Evolutionary conservation across 129 eudicot species (phyloP).

Genomic region (Lonicera japonica): DNA sequence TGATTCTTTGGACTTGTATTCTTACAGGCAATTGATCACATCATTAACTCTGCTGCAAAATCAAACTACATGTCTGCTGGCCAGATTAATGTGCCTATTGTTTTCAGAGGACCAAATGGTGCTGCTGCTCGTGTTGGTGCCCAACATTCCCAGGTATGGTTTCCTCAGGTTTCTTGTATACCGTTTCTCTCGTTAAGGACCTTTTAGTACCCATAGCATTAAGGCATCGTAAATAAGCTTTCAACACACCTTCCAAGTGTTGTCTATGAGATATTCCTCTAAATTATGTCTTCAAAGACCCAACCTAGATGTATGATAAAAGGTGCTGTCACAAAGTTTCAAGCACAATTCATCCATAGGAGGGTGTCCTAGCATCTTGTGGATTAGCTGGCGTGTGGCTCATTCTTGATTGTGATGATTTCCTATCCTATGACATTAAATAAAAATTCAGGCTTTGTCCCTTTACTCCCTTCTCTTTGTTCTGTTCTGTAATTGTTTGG

Average conservation of each 20-base stretch:
- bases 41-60: slow-evolving; percentile 96
- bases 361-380: no score
- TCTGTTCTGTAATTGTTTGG: not conserved
- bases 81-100: slow-evolving; percentile 36
- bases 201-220: not conserved
- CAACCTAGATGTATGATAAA: not conserved
- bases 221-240: not conserved
- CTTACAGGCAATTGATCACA: slow-evolving; percentile 59
- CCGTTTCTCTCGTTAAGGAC: not conserved
- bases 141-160: slow-evolving; percentile 90
- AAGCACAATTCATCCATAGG: no score
- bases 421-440: no score
- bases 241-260: not conserved
- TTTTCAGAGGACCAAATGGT: slow-evolving; percentile 86
- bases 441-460: not conserved
- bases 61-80: slow-evolving; percentile 99
- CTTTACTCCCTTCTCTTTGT: no score
- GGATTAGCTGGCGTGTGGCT: not conserved
- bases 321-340: not conserved
- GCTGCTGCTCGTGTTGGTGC: slow-evolving; percentile 45
- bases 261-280: no score
- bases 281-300: not conserved
- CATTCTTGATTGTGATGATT: not conserved
- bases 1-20: slow-evolving; percentile 6
- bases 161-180: not conserved